Evolutionary conservation across 2,329 filamentous ascomycete genomes (phyloP).

Genomic region (Cladosporium halotolerans): DNA sequence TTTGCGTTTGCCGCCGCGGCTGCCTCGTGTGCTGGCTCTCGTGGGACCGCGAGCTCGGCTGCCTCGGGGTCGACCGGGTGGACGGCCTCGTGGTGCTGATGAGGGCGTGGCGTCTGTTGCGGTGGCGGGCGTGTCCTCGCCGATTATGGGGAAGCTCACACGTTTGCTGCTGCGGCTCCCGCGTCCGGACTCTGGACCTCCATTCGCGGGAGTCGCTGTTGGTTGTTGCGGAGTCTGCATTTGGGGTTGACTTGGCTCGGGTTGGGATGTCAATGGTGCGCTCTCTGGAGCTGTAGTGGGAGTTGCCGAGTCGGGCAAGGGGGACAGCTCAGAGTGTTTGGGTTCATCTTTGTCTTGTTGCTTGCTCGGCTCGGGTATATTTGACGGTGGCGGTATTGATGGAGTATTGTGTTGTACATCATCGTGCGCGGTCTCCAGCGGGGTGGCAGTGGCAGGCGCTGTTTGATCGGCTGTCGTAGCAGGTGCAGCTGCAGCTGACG

Average conservation of each 20-base stretch:
- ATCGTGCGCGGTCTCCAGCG: background rate
- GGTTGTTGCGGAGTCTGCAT: conserved; percentile 5
- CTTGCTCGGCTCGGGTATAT: background rate
- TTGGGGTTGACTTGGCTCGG: conserved; percentile 1
- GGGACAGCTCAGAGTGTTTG: background rate
- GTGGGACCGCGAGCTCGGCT: conserved; percentile 10
- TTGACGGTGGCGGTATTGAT: conserved; percentile 1
- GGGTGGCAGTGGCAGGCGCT: background rate
- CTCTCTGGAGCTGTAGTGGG: background rate
- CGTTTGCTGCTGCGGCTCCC: conserved; percentile 9
- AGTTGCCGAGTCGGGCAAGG: background rate
- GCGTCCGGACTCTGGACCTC: conserved; percentile 1
- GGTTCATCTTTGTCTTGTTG: background rate
- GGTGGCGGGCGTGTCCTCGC: conserved; percentile 1
- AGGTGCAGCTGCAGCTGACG: background rate
- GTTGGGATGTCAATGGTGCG: background rate
- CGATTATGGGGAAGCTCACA: conserved; percentile 4
- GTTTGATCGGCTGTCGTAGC: background rate
- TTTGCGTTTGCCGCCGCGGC: conserved; percentile 27
- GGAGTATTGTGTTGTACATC: background rate
- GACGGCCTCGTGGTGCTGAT: conserved; percentile 7
- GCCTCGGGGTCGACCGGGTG: conserved; percentile 8
- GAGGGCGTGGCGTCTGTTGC: conserved; percentile 7
- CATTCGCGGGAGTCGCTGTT: background rate
- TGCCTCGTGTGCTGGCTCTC: conserved; percentile 13